Conservation (phyloP, 2,329 filamentous ascomycete species). For the Monilinia fructigena region DNA sequence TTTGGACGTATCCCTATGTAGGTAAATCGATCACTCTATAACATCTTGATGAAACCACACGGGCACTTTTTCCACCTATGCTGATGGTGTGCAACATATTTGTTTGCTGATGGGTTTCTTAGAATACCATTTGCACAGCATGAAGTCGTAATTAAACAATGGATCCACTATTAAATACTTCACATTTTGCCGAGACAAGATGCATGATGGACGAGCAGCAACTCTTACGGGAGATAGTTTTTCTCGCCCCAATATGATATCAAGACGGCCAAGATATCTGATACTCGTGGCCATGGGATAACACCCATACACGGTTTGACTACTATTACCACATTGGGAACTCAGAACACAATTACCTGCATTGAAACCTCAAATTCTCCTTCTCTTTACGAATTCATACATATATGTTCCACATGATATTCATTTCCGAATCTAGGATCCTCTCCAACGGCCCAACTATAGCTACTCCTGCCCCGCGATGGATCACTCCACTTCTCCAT, state of each 20-base stretch:
- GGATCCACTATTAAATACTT: neutral
- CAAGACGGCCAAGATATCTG: neutral
- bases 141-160: neutral
- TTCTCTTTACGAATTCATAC: neutral
- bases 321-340: neutral
- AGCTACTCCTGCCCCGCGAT: neutral
- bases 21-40: no score
- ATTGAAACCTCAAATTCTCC: neutral
- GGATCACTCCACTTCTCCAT: constrained; percentile 1
- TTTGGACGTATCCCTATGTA: neutral
- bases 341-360: neutral
- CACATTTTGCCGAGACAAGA: neutral
- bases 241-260: neutral
- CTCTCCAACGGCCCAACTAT: neutral
- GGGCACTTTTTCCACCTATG: neutral
- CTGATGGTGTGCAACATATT: neutral
- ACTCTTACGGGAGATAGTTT: neutral
- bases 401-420: neutral
- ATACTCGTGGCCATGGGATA: neutral
- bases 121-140: no score
- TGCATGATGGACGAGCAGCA: neutral
- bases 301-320: neutral
- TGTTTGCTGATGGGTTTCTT: no score
- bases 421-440: neutral
- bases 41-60: no score